phyloP scores from a whole-genome alignment of 1,139 yeast species.

The Hemisphaericaspora subhashii region DNA sequence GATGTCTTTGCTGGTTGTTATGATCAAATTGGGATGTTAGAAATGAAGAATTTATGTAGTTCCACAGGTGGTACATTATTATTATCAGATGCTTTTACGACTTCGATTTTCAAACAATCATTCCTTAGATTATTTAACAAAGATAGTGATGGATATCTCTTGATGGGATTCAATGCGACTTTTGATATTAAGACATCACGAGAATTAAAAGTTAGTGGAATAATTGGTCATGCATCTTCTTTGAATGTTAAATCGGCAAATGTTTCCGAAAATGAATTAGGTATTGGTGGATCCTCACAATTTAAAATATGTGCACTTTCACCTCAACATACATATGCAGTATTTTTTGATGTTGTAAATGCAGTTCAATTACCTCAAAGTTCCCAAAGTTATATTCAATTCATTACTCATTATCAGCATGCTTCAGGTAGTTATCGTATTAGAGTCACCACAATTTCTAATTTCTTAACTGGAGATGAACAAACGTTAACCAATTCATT shows the following conservation, averaged over 20 bases:
- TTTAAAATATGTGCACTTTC: slow-evolving; percentile 84
- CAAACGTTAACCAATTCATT: slow-evolving; percentile 63
- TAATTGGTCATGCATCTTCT: slow-evolving; percentile 91
- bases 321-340: slow-evolving; percentile 83
- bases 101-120: slow-evolving; percentile 94
- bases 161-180: slow-evolving; percentile 85
- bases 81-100: slow-evolving; percentile 92
- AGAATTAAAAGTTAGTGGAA: slow-evolving; percentile 87
- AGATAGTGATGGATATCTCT: slow-evolving; percentile 79
- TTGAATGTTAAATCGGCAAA: slow-evolving; percentile 60
- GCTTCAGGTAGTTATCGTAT: slow-evolving; percentile 80
- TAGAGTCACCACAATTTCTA: slow-evolving; percentile 86
- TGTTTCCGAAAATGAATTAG: slow-evolving; percentile 90
- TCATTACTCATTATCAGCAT: slow-evolving; percentile 76
- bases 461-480: slow-evolving; percentile 56
- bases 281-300: slow-evolving; percentile 86
- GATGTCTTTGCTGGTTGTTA: slow-evolving; percentile 97
- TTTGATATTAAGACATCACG: slow-evolving; percentile 86
- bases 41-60: slow-evolving; percentile 88
- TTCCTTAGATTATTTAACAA: slow-evolving; percentile 76
- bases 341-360: slow-evolving; percentile 83
- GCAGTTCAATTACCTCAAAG: slow-evolving; percentile 47
- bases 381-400: slow-evolving; percentile 63
- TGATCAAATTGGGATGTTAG: slow-evolving; percentile 97
- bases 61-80: slow-evolving; percentile 92